A percentile compares a stretch with the other conserved stretches of the same genome.
Evolutionary conservation across 208 protist genomes (phyloP).

Genomic region (Naegleria gruberi): DNA sequence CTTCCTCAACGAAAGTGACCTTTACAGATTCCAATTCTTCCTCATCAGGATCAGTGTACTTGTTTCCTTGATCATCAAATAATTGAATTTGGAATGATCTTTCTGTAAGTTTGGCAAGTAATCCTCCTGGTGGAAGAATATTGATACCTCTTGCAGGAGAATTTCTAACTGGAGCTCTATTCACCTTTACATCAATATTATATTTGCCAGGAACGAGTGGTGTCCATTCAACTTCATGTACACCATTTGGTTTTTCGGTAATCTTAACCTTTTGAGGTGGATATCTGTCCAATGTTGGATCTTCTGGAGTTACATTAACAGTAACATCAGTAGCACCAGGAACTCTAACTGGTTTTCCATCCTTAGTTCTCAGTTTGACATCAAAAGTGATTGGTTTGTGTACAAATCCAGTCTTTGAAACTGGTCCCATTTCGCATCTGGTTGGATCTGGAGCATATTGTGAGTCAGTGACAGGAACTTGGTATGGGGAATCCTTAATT

Average conservation of each 20-base stretch:
- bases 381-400: background rate
- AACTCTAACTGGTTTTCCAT: background rate
- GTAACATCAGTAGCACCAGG: background rate
- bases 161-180: background rate
- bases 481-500: background rate
- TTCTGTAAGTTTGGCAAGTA: background rate
- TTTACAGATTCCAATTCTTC: background rate
- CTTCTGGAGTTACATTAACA: background rate
- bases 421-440: background rate
- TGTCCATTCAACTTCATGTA: background rate
- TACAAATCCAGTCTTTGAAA: background rate
- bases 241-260: background rate
- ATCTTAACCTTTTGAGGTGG: background rate
- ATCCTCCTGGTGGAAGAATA: background rate
- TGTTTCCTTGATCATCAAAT: background rate
- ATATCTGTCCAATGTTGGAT: background rate
- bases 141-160: background rate
- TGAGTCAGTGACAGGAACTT: background rate
- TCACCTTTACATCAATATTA: background rate
- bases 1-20: background rate
- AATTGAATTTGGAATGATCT: conserved; percentile 1
- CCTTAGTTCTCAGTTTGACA: background rate
- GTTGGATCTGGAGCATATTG: background rate
- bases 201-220: background rate
- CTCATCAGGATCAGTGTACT: background rate